A percentile compares a stretch with the other conserved stretches of the same genome.
Evolutionary conservation across 495 filamentous ascomycete genomes (phyloP).

Genomic region (Neurospora terricola): DNA sequence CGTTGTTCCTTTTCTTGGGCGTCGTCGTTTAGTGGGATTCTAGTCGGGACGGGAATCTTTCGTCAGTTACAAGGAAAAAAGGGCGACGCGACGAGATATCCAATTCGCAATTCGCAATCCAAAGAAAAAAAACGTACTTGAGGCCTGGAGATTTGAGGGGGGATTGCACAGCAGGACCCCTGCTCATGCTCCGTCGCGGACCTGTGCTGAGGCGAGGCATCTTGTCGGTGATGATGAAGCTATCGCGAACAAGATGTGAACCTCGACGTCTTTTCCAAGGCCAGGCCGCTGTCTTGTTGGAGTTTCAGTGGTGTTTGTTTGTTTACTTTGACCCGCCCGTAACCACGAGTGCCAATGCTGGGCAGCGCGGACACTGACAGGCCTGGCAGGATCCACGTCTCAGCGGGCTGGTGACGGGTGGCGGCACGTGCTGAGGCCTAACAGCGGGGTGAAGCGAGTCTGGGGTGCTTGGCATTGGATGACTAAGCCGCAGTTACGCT

Average conservation of each 20-base stretch:
- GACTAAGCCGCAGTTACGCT: not conserved
- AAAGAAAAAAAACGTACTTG: conserved; percentile 37
- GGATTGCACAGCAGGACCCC: conserved; percentile 23
- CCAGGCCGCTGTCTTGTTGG: not conserved
- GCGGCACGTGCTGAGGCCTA: not conserved
- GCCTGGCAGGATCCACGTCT: not conserved
- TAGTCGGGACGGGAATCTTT: conserved; percentile 11
- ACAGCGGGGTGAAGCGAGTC: not conserved
- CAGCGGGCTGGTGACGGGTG: not conserved
- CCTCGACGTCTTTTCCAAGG: not conserved
- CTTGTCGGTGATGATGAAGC: conserved; percentile 17
- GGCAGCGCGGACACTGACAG: not conserved
- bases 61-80: not conserved
- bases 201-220: conserved; percentile 69
- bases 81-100: not conserved
- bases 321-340: conserved; percentile 14
- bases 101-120: conserved; percentile 27
- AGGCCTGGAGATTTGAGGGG: conserved; percentile 16
- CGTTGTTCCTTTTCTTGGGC: conserved; percentile 82
- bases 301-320: conserved; percentile 15
- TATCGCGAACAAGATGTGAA: conserved; percentile 1
- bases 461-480: not conserved
- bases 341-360: not conserved
- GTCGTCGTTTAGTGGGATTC: conserved; percentile 93
- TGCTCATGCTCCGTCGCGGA: conserved; percentile 44